Evolutionary conservation across 177 flowering plant genomes (phyloP).

Genomic region (Telopea speciosissima): DNA sequence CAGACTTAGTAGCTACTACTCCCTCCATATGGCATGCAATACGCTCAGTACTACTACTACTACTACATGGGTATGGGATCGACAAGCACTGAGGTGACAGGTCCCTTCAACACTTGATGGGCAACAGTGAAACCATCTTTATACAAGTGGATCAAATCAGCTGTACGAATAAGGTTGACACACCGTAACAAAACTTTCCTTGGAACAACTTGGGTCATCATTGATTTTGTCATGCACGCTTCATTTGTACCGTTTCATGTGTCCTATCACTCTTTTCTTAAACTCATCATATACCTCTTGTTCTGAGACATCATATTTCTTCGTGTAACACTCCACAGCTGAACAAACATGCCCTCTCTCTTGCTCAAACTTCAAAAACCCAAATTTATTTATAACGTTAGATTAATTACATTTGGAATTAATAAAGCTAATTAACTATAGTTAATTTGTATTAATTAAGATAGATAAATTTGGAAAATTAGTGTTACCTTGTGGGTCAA

Average conservation of each 20-base stretch:
- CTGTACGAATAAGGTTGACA: constrained; percentile 14
- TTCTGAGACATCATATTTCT: constrained; percentile 1
- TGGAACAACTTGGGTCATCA: constrained; percentile 6
- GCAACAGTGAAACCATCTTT: constrained; percentile 20
- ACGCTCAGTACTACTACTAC: no score
- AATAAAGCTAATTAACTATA: no score
- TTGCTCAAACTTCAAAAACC: no score
- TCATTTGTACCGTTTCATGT: constrained; percentile 10
- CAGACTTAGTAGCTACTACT: no score
- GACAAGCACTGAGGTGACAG: background rate
- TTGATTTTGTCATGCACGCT: background rate
- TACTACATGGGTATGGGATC: constrained; percentile 8
- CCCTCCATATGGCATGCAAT: no score
- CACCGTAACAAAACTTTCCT: background rate
- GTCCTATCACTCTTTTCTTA: background rate
- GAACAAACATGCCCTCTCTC: no score
- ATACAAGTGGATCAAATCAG: constrained; percentile 2
- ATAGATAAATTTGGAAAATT: no score
- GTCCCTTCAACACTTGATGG: background rate
- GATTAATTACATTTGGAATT: no score
- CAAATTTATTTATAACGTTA: no score
- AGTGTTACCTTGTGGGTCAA: background rate
- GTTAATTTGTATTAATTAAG: no score
- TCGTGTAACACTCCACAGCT: constrained; percentile 5
- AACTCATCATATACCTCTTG: no score